Conservation (phyloP, 768 basidiomycete genomes). For the Macrolepiota dolichaula region DNA sequence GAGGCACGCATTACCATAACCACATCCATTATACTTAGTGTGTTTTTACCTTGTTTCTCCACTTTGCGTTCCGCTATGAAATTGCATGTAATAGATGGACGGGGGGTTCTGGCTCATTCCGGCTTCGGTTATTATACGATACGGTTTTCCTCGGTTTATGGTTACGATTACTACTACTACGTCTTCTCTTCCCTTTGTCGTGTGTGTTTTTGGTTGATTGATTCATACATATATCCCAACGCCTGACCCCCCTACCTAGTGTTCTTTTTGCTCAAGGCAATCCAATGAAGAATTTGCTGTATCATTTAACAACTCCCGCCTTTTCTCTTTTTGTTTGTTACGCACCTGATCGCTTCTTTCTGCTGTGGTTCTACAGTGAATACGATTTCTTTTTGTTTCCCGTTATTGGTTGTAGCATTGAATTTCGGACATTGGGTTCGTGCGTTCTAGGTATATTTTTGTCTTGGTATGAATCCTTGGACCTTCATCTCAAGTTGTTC, state of each 20-base stretch:
- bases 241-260: background rate
- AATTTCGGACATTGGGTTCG: too few relatives aligned
- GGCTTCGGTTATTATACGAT: conserved; percentile 6
- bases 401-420: background rate
- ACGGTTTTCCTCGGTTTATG: background rate
- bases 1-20: conserved; percentile 29
- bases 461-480: too few relatives aligned
- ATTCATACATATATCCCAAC: background rate
- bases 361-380: background rate
- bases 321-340: background rate
- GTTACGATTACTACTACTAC: background rate
- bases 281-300: conserved; percentile 1
- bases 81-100: conserved; percentile 57
- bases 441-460: too few relatives aligned
- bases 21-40: conserved; percentile 38
- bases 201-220: conserved; percentile 4
- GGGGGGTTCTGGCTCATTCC: conserved; percentile 5
- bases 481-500: background rate
- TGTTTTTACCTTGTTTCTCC: conserved; percentile 37
- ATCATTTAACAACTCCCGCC: background rate
- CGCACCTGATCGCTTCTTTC: background rate
- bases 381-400: conserved; percentile 1
- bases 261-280: conserved; percentile 9
- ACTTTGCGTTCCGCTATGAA: conserved; percentile 17
- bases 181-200: background rate